Base-by-base conservation (phyloP, 2,329 filamentous ascomycete species). In the Clonostachys sp. region DNA sequence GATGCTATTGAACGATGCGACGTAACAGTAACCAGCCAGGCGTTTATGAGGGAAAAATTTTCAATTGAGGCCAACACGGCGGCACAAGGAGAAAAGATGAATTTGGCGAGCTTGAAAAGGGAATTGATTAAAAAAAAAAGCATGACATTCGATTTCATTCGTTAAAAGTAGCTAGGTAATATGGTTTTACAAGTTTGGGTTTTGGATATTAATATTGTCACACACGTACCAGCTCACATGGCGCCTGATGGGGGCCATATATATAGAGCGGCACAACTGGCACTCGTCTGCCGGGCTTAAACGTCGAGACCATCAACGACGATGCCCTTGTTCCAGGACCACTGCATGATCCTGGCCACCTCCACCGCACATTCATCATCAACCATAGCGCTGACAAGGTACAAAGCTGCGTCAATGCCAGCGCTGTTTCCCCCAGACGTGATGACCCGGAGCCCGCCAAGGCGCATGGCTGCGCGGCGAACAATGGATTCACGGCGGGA, bases 261-360 rank as follows among this genome's bases (percentile, higher is more conserved):
- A 41, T 41, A 39, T 47, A 39, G 33, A 34, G 24, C 24, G 24
- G 24, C 9, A 30, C 24, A 30, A 30, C 24, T 48, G n/a, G 39
- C 18, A 40, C 41, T 33, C 40, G 39, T 41, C 44, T 41, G 48
- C 35, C 35, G 38, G 42, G 33, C 55, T 60, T 82, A 92, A 66
- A 94, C 87, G 71, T 94, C 89, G 65, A 91, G 83, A 53, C 87
- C 87, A 65, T 92, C 87, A 57, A 92, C 86, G 57, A 91, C 88
- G 64, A 88, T 75, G 57, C 89, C 89, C 83, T 91, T 92, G 66
- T 81, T 80, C 90, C 90, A 95, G 61, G 78, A 82, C 75, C 91
- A 88, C 72, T 92, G 87, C 76, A 94, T 83, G 55, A 80, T 58
- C 53, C 84, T 80, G 61, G 87, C 85, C 55, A 89, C 84, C 70